These are phyloP conservation scores for Xylariaceae sp. DNA, from an alignment of 2,329 filamentous ascomycete species.

Conservation along the genomic window DNA sequence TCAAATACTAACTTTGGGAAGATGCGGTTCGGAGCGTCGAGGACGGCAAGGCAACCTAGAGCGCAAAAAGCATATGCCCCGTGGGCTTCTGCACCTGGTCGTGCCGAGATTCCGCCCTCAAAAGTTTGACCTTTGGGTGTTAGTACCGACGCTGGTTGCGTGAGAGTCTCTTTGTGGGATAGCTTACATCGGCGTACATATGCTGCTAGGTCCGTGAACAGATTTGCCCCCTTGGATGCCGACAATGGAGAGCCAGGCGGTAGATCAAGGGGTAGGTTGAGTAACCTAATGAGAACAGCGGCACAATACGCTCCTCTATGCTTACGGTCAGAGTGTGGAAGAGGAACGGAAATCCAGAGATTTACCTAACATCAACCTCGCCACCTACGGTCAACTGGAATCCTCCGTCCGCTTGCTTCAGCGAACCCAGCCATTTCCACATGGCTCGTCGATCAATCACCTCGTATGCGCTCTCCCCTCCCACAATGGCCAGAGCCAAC, in stretches of 20 bases:
- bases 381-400: slow-evolving; percentile 83
- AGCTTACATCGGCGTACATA: slow-evolving; percentile 76
- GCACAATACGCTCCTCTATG: slow-evolving; percentile 86
- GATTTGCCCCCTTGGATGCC: slow-evolving; percentile 57
- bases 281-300: slow-evolving; percentile 74
- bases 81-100: slow-evolving; percentile 86
- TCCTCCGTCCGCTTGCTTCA: slow-evolving; percentile 87
- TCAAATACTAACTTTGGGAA: slow-evolving; percentile 61
- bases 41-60: slow-evolving; percentile 79
- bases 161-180: slow-evolving; percentile 14
- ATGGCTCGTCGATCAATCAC: slow-evolving; percentile 77
- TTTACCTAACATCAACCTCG: slow-evolving; percentile 86
- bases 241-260: slow-evolving; percentile 67
- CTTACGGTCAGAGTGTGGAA: slow-evolving; percentile 20
- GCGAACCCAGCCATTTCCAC: slow-evolving; percentile 83
- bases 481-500: slow-evolving; percentile 73
- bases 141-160: slow-evolving; percentile 18
- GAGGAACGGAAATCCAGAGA: slow-evolving; percentile 14
- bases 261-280: slow-evolving; percentile 78
- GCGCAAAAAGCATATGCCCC: slow-evolving; percentile 96
- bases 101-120: slow-evolving; percentile 87
- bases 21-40: slow-evolving; percentile 72
- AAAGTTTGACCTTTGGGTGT: slow-evolving; percentile 73
- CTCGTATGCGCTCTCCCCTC: slow-evolving; percentile 68
- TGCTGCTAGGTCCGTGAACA: slow-evolving; percentile 70